Conservation (phyloP, 78 protist genomes). For the Tieghemostelium lacteum region DNA sequence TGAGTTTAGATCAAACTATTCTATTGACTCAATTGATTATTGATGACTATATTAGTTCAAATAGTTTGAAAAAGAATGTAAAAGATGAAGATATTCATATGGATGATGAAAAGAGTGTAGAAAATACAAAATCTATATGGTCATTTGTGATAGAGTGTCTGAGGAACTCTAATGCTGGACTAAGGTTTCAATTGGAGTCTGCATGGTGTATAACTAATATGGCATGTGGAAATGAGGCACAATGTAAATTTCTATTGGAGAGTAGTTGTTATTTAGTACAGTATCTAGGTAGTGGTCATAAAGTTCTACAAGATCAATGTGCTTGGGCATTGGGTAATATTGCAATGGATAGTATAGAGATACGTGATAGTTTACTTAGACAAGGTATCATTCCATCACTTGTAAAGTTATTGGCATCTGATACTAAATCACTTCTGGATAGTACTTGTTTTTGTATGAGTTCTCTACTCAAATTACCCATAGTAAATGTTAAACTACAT, state of each 20-base stretch:
- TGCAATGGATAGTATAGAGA: constrained; percentile 23
- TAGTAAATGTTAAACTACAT: not conserved
- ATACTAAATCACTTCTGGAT: not conserved
- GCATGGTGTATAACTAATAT: constrained; percentile 74
- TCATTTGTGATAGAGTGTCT: no score
- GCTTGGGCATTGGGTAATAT: constrained; percentile 54
- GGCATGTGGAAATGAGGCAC: not conserved
- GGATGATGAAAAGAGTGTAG: no score
- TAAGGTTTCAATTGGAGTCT: constrained; percentile 29
- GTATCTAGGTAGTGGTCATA: constrained; percentile 16
- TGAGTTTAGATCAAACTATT: no score
- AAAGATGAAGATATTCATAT: no score
- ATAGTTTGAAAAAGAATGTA: no score
- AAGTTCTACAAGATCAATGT: constrained; percentile 65
- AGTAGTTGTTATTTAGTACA: constrained; percentile 7
- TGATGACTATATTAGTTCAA: no score
- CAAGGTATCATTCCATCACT: constrained; percentile 38
- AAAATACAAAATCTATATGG: no score
- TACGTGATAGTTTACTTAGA: constrained; percentile 1
- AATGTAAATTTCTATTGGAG: not conserved
- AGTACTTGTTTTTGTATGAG: constrained; percentile 5
- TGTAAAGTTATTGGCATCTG: not conserved
- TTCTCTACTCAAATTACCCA: not conserved
- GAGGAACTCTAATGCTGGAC: no score
- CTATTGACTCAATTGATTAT: no score